Evolutionary conservation across 2,329 filamentous ascomycete genomes (phyloP), one percentile per base, ranked within the genome.

Genomic region (Fusarium keratoplasticum): DNA sequence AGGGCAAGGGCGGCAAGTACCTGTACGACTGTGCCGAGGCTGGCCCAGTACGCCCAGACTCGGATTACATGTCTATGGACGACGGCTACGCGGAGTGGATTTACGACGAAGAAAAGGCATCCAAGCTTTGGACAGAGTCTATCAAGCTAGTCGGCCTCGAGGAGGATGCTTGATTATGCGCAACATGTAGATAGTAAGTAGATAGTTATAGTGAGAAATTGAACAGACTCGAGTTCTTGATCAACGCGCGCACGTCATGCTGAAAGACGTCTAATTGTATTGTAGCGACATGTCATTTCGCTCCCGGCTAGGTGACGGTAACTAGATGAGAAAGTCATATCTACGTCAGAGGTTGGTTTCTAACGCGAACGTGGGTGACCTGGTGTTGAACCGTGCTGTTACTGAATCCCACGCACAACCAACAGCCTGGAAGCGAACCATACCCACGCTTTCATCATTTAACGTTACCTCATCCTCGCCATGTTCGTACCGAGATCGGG

Each of bases 401-500:
- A 25, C 42, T 47, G 22, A 47, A 25, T 47, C 42, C 42, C 47
- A 9, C 10, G 16, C 42, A 10, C 6, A 47, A 47, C 42, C 22
- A 47, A 47, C 22, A 27, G 18, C 27, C 10, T n/a, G 10, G 10
- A 52, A 14, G 25, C 47, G 27, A 52, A 52, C 18, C 27, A 31
- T 47, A 14, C 47, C 47, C 47, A 52, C 47, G 47, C 8, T 11
- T 20, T 29, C 2, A 31, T 31, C 47, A 8, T 29, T 29, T 52
- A 29, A 31, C 27, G 27, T 20, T 52, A 31, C 47, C 18, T 52
- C 47, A 52, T 52, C 18, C 5, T 29, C 27, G 10, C 9, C 47
- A 52, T 61, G 40, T 36, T 36, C 36, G 27, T 58, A 35, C 61
- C 61, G 52, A 64, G 27, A 64, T 64, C 61, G 61, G 61, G 35